Evolutionary conservation across 1,284 basidiomycete species (phyloP), one percentile per base, ranked within the genome.

Genomic region (Pisolithus thermaeus): DNA sequence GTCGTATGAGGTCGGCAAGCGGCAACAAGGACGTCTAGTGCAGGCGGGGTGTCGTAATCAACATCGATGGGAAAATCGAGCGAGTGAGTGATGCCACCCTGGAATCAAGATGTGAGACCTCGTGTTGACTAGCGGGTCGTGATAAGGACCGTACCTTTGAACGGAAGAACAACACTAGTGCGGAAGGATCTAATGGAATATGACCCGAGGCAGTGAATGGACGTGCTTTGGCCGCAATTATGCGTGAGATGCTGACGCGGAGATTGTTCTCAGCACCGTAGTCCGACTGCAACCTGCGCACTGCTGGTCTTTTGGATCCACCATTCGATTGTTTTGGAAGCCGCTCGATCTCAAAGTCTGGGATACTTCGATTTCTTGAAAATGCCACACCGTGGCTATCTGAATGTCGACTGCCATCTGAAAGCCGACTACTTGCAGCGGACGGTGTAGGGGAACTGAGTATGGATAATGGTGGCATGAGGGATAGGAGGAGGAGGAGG

Each of bases 21-120:
- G 12, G 80, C 80, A 57, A 89, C 80, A 61, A 90, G 77, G 46
- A 87, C 84, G 59, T 90, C 87, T 52, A 90, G 76, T n/a, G 86
- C 81, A 4, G 87, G 86, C 23, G 87, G 87, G 18, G 83, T 77
- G 63, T 81, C 81, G 58, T 83, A 80, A 58, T 84, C 81, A 47
- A 87, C 76, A 60, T 90, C 85, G 58, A 90, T 81, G 4, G 87
- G 88, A 61, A 90, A 90, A 63, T 89, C 85, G 25, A 90, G 73
- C 5, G 87, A 83, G 62, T 90, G 85, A 0, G 84, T 84, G 53
- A 87, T 84, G 28, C 83, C 86, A 57, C 81, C 83, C 88, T 90
- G n/a, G 16, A 30, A 42, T 9, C 27, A 37, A 23, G 9, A 4
- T 23, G 35, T 52, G 16, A 41, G 46, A 40, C 35, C 30, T 50